These are phyloP conservation scores for Urtica urens DNA, from an alignment of 306 rosid species.

Conservation along the genomic window DNA sequence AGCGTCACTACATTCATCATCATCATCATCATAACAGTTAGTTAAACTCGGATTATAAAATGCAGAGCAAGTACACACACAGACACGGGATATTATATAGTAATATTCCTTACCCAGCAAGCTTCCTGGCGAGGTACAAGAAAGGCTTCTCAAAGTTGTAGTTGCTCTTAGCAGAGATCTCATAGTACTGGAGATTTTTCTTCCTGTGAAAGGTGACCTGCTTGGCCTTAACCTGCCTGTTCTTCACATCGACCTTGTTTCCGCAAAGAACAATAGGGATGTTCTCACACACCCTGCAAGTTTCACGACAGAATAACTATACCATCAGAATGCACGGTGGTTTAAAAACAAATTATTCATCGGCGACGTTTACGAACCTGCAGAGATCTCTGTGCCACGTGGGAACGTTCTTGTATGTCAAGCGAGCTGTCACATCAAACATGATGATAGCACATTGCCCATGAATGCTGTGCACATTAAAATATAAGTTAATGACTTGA, in stretches of 20 bases:
- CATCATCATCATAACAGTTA: too few species aligned
- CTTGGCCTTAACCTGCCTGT: constrained; percentile 71
- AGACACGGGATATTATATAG: background rate
- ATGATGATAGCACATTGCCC: constrained; percentile 73
- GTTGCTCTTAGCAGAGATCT: constrained; percentile 80
- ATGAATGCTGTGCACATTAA: constrained; percentile 33
- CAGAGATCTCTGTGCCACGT: constrained; percentile 79
- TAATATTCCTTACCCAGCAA: constrained; percentile 52
- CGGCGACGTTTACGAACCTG: constrained; percentile 24
- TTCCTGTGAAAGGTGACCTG: constrained; percentile 79
- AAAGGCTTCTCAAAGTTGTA: constrained; percentile 75
- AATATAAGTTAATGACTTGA: background rate
- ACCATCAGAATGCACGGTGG: background rate
- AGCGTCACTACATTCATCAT: constrained; percentile 32
- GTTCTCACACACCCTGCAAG: constrained; percentile 59
- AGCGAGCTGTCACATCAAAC: constrained; percentile 67
- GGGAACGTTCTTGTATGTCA: constrained; percentile 70
- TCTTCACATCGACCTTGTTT: constrained; percentile 79
- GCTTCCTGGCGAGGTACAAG: constrained; percentile 63
- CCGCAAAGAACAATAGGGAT: constrained; percentile 74
- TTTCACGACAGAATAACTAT: background rate
- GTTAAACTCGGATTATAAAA: too few species aligned
- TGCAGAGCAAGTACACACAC: too few species aligned
- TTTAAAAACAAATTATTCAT: background rate
- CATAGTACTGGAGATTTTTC: constrained; percentile 73